Percentiles rank a stretch among this genome's conserved stretches.
These are phyloP conservation scores for Cryphonectria radicalis DNA, from an alignment of 2,329 filamentous ascomycete genomes.

Conservation along the genomic window DNA sequence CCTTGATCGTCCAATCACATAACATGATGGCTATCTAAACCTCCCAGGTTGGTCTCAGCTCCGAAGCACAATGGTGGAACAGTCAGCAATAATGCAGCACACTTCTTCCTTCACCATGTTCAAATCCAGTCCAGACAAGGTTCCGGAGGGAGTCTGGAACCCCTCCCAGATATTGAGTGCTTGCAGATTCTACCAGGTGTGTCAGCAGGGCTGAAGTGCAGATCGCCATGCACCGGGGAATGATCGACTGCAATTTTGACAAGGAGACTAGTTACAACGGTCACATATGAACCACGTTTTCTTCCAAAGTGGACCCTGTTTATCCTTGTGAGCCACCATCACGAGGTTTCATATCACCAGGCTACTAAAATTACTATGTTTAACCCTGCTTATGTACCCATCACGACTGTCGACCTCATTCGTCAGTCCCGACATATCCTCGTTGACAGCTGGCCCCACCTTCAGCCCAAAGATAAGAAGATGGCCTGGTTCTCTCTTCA, in stretches of 20 bases:
- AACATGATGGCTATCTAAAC: neutral
- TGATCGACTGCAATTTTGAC: neutral
- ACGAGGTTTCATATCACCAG: neutral
- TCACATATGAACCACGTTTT: neutral
- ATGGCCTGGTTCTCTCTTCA: neutral
- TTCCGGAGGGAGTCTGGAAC: neutral
- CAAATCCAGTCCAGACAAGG: neutral
- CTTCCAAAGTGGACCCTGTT: neutral
- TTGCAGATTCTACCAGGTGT: neutral
- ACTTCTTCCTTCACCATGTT: neutral
- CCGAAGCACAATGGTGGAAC: neutral
- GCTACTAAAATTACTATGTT: neutral
- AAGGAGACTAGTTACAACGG: neutral
- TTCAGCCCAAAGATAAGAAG: neutral
- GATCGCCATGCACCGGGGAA: neutral
- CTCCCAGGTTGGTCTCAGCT: neutral
- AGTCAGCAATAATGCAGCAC: neutral
- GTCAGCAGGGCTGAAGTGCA: conserved; percentile 9
- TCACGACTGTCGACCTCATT: neutral
- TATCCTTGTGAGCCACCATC: neutral
- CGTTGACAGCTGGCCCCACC: neutral
- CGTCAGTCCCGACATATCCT: no score
- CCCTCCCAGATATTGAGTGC: neutral
- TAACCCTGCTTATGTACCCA: neutral
- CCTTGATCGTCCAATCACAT: neutral